These are phyloP conservation scores for Colletotrichum sp. DNA, from an alignment of 2,329 filamentous ascomycete genomes.

Conservation along the genomic window DNA sequence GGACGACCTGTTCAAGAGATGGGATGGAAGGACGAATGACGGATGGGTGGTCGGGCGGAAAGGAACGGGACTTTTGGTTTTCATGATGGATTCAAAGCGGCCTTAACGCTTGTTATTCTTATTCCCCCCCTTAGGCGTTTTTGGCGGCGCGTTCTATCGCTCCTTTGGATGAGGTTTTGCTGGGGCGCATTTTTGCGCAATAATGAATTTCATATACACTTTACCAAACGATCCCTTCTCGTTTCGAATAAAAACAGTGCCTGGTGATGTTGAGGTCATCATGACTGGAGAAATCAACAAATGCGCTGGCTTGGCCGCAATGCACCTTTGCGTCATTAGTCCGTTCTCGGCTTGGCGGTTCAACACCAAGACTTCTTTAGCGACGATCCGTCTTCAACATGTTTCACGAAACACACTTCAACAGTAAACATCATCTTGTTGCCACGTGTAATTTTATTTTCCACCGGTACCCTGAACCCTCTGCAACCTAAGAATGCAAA, in stretches of 20 bases:
- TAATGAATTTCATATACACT: not conserved
- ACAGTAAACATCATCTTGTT: not conserved
- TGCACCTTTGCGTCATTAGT: not conserved
- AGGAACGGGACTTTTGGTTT: not conserved
- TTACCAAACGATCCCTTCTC: not conserved
- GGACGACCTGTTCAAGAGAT: not conserved
- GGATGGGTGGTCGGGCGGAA: not conserved
- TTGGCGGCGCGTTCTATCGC: not conserved
- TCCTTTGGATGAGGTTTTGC: not conserved
- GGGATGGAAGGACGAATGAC: slow-evolving; percentile 2
- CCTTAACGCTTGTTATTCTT: not conserved
- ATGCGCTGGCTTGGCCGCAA: not conserved
- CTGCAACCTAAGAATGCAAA: not conserved
- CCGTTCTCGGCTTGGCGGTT: not conserved
- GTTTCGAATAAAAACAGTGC: not conserved
- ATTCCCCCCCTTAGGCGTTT: not conserved
- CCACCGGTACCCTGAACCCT: not conserved
- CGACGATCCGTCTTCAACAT: not conserved
- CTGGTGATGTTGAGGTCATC: not conserved
- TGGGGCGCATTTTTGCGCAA: not conserved
- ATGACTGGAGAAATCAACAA: not conserved
- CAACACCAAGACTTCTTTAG: not conserved
- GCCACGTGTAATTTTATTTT: not conserved
- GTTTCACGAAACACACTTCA: not conserved
- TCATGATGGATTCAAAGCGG: slow-evolving; percentile 2